A percentile compares a stretch with the other conserved stretches of the same genome.
phyloP scores from a whole-genome alignment of 192 early-diverging fungal genomes.

The Backusella liffmaniae region DNA sequence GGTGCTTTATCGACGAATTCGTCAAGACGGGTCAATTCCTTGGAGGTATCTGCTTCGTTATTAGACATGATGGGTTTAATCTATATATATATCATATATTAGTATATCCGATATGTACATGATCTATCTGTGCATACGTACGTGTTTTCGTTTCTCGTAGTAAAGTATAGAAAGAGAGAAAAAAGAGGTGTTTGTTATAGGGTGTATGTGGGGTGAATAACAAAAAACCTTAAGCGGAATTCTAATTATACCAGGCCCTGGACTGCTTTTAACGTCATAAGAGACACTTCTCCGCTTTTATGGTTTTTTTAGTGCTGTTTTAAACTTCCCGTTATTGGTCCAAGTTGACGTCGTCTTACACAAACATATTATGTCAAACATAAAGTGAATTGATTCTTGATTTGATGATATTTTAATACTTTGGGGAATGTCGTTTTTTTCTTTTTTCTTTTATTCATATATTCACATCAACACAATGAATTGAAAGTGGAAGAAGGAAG shows the following conservation, averaged over 20 bases:
- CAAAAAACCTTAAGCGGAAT: neutral
- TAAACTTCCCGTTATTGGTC: neutral
- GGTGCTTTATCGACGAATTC: slow-evolving; percentile 38
- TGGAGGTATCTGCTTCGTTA: neutral
- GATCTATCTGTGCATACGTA: neutral
- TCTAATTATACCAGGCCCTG: neutral
- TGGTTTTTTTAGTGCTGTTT: neutral
- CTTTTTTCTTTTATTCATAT: no score
- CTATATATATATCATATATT: neutral
- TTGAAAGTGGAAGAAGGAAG: no score
- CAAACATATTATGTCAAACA: neutral
- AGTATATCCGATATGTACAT: neutral
- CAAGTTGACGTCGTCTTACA: neutral
- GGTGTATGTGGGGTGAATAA: neutral
- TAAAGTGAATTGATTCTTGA: neutral
- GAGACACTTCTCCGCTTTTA: neutral
- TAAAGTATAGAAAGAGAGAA: neutral
- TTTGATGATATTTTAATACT: neutral
- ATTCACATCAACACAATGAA: no score
- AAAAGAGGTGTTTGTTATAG: neutral
- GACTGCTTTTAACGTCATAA: slow-evolving; percentile 5
- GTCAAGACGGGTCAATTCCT: slow-evolving; percentile 27
- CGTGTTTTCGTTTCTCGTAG: neutral
- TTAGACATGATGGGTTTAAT: neutral
- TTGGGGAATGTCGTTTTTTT: no score